Base-by-base conservation (phyloP, 1,139 yeast species). In the Ogataea hybrid region DNA sequence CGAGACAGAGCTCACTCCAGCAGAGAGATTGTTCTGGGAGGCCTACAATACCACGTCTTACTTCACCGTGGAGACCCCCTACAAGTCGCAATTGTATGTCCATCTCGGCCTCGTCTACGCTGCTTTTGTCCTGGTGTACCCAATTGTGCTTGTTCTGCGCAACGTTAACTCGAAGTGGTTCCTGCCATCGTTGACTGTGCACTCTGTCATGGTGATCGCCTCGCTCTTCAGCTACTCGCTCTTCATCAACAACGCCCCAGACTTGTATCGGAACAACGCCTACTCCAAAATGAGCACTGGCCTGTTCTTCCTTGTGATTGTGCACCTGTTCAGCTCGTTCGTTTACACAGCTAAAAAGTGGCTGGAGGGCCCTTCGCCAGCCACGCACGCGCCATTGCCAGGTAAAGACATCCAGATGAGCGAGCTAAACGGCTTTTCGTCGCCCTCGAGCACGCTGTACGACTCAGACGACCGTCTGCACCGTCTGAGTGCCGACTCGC, bases 11-110 rank as follows among this genome's bases (percentile, higher is more conserved):
- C 68, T 89, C 37, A 72, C 80, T 29, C 85, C 92, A 0, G 84
- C 79, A 42, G 96, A 89, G 62, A 68, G 79, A 42, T 62, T 73
- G 20, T 89, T 73, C 62, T 90, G 97, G 97, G 82, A 81, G 43
- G 62, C 64, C 28, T 90, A 88, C 64, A 79, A 85, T 56, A 79
- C 95, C n/a, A 83, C 94, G 6, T 84, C 88, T 11, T 89, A 75
- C 61, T 77, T 87, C 63, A 79, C 75, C 10, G 65, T 78, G n/a
- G 75, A 73, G 1, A 58, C 73, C 1, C 62, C 70, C 4, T 74
- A 74, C 51, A 73, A 76, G 47, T 49, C 69, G n/a, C 73, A 81
- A 2, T 66, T 90, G 35, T 68, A 71, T 53, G 56, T 71, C 36
- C 97, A 90, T 56, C 67, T 81, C 8, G 56, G 60, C 2, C 59